Evolutionary conservation across 108 stramenopile species (phyloP).

Genomic region (Fragilaria radians): DNA sequence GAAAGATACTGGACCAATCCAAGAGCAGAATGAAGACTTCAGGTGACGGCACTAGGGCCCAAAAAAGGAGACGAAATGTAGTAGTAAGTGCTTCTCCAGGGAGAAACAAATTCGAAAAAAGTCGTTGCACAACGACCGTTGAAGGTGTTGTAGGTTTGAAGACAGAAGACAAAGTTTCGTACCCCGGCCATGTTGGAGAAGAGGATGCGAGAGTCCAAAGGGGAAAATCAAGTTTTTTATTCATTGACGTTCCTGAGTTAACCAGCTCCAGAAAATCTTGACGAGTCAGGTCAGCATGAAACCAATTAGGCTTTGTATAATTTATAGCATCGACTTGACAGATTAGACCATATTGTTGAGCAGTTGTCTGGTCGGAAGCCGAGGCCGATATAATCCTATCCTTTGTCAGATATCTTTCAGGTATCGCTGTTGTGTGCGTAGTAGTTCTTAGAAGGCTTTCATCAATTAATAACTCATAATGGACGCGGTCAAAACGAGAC

Average conservation of each 20-base stretch:
- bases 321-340: conserved; percentile 68
- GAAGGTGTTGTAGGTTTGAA: conserved; percentile 46
- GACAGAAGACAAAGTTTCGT: conserved; percentile 52
- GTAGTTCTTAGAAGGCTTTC: conserved; percentile 29
- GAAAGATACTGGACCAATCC: conserved; percentile 61
- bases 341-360: conserved; percentile 40
- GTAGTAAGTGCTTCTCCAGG: conserved; percentile 50
- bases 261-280: conserved; percentile 43
- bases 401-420: neutral
- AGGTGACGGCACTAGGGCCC: conserved; percentile 58
- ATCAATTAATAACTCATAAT: conserved; percentile 67
- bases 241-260: neutral
- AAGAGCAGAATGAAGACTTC: conserved; percentile 66
- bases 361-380: conserved; percentile 43
- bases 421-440: too few species aligned
- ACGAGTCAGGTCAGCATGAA: conserved; percentile 66
- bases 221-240: too few species aligned
- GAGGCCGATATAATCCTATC: conserved; percentile 44
- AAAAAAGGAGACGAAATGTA: conserved; percentile 44
- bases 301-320: conserved; percentile 51
- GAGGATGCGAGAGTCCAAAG: conserved; percentile 61
- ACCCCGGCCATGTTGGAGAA: conserved; percentile 26
- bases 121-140: conserved; percentile 29
- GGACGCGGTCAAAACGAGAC: conserved; percentile 35
- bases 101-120: conserved; percentile 75